Evolutionary conservation across 2,329 filamentous ascomycete species (phyloP).

Genomic region (Pseudovirgaria hyperparasitica): DNA sequence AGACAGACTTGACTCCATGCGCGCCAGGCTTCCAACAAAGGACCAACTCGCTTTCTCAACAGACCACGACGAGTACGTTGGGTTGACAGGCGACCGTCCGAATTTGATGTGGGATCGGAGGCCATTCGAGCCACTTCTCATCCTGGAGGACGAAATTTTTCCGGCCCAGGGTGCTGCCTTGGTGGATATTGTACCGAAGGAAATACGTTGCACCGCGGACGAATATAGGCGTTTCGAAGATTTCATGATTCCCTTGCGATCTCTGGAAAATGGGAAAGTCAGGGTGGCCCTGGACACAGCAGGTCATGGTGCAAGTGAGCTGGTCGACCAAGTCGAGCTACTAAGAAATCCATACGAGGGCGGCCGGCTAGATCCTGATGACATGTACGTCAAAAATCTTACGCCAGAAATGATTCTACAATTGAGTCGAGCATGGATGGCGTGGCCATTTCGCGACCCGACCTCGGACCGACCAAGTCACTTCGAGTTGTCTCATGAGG

Average conservation of each 20-base stretch:
- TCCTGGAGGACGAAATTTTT: conserved; percentile 49
- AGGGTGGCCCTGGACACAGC: conserved; percentile 14
- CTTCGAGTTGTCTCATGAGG: conserved; percentile 13
- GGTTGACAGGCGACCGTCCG: conserved; percentile 37
- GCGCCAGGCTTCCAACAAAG: too few relatives aligned
- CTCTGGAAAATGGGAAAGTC: conserved; percentile 4
- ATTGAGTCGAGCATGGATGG: conserved; percentile 16
- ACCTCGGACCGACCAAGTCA: conserved; percentile 13
- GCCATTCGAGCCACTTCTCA: conserved; percentile 54
- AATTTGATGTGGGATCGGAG: conserved; percentile 57
- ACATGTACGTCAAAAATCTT: conserved; percentile 17
- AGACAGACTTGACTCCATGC: too few relatives aligned
- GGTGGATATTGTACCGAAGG: conserved; percentile 53
- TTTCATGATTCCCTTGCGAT: conserved; percentile 12
- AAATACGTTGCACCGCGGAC: conserved; percentile 7
- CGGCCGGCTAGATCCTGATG: conserved; percentile 17
- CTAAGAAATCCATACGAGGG: conserved; percentile 19
- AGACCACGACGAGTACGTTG: too few relatives aligned
- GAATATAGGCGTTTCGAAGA: conserved; percentile 16
- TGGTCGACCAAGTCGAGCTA: conserved; percentile 14
- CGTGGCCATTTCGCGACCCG: conserved; percentile 21
- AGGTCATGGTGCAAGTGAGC: conserved; percentile 15
- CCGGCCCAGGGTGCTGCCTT: conserved; percentile 47
- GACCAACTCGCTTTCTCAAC: too few relatives aligned
- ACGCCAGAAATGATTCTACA: conserved; percentile 20